A percentile compares a stretch with the other conserved stretches of the same genome.
These are phyloP conservation scores for Fusarium lateritium DNA, from an alignment of 2,329 filamentous ascomycete genomes.

Conservation along the genomic window DNA sequence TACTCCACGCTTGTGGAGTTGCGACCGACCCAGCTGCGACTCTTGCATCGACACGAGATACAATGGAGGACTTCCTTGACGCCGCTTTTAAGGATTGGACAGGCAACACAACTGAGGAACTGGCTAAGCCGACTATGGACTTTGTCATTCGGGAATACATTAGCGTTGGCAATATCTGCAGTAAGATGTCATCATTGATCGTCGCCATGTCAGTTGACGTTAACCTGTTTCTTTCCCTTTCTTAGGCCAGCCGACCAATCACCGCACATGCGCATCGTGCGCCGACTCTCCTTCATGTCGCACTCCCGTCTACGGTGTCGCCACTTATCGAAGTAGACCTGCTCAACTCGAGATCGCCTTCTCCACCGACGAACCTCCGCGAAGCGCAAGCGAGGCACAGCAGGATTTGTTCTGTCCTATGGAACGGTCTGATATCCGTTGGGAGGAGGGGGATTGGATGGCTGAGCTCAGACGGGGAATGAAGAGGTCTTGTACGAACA, in stretches of 20 bases:
- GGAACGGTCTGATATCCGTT: conserved; percentile 48
- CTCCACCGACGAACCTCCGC: conserved; percentile 42
- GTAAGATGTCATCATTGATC: conserved; percentile 34
- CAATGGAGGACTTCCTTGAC: conserved; percentile 53
- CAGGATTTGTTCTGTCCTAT: conserved; percentile 48
- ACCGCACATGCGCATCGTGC: conserved; percentile 38
- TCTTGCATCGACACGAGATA: conserved; percentile 46
- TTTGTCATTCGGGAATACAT: conserved; percentile 50
- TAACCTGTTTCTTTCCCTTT: background rate
- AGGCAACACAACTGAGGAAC: conserved; percentile 15
- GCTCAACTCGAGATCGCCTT: conserved; percentile 50
- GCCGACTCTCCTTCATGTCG: conserved; percentile 31
- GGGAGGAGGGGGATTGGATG: conserved; percentile 45
- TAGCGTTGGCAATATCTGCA: conserved; percentile 48
- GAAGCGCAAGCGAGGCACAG: background rate
- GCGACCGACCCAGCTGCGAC: conserved; percentile 48
- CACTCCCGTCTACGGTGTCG: conserved; percentile 44
- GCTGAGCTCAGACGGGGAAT: conserved; percentile 38
- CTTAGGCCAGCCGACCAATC: conserved; percentile 36
- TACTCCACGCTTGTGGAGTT: conserved; percentile 51
- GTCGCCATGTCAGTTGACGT: background rate
- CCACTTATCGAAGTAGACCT: conserved; percentile 48
- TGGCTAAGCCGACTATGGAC: conserved; percentile 48
- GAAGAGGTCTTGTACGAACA: conserved; percentile 42
- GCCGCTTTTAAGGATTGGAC: conserved; percentile 52